A percentile compares a stretch with the other conserved stretches of the same genome.
These are phyloP conservation scores for Leccinellum albellum DNA, from an alignment of 768 basidiomycete genomes.

Conservation along the genomic window DNA sequence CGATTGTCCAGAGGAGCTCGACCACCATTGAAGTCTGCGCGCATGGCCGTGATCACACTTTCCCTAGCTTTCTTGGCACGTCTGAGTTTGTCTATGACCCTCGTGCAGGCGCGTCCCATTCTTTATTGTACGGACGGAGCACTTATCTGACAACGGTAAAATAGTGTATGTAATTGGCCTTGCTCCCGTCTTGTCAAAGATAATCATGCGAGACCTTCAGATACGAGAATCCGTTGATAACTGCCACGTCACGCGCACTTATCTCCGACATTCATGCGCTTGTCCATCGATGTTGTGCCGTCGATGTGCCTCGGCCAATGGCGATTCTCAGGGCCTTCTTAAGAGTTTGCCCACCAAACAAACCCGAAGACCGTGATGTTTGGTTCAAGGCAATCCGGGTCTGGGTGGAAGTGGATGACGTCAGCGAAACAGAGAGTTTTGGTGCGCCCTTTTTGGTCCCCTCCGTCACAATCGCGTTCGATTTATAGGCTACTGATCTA, in stretches of 20 bases:
- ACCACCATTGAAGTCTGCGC: conserved; percentile 69
- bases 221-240: conserved; percentile 78
- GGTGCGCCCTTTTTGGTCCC: conserved; percentile 40
- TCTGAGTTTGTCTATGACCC: conserved; percentile 67
- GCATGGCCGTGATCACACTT: conserved; percentile 48
- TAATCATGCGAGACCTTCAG: conserved; percentile 32
- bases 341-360: conserved; percentile 30
- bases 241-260: conserved; percentile 67
- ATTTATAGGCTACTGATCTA: conserved; percentile 23
- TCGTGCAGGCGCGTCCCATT: conserved; percentile 53
- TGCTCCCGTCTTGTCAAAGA: not conserved
- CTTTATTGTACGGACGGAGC: not conserved
- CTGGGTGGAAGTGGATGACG: conserved; percentile 73
- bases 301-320: conserved; percentile 67
- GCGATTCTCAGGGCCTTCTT: conserved; percentile 58
- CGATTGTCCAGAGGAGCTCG: conserved; percentile 42
- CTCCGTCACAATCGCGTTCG: not conserved
- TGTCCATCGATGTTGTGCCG: conserved; percentile 52
- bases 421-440: conserved; percentile 77
- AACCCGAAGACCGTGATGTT: conserved; percentile 31
- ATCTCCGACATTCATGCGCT: conserved; percentile 70
- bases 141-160: conserved; percentile 4
- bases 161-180: conserved; percentile 26
- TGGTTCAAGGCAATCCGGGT: conserved; percentile 64
- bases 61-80: conserved; percentile 45